Conservation (phyloP, 202 grass and related monocot species). For the Panicum hallii region DNA sequence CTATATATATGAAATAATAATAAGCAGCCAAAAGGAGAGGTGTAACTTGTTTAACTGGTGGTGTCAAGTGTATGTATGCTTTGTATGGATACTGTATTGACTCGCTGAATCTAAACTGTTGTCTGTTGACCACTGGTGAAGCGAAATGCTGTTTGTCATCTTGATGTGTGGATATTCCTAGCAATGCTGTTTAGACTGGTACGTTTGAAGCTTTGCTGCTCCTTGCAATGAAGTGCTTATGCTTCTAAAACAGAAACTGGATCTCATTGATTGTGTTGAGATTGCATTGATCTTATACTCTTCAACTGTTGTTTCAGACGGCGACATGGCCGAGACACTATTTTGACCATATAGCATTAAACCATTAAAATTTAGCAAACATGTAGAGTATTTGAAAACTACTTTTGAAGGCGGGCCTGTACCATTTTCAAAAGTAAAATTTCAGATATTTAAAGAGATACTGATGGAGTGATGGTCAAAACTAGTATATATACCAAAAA, state of each 20-base stretch:
- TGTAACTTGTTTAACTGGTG: conserved; percentile 52
- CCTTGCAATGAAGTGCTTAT: background rate
- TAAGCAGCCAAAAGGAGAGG: conserved; percentile 29
- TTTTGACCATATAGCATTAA: no score
- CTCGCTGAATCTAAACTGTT: background rate
- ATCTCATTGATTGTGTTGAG: background rate
- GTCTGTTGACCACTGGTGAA: conserved; percentile 25
- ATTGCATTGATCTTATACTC: no score
- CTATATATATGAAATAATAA: conserved; percentile 39
- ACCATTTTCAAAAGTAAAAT: no score
- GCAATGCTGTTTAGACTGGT: background rate
- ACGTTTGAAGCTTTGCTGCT: background rate
- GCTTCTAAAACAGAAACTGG: background rate
- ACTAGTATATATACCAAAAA: no score
- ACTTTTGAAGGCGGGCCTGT: no score
- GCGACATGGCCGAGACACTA: no score
- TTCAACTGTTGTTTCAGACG: no score
- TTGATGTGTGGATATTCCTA: background rate
- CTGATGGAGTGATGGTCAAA: no score
- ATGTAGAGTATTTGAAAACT: no score
- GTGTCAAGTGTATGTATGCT: conserved; percentile 25
- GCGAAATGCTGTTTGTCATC: conserved; percentile 2
- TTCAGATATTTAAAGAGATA: no score
- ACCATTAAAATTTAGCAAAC: no score
- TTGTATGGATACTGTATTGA: conserved; percentile 50